A percentile compares a stretch with the other conserved stretches of the same genome.
These are phyloP conservation scores for Crotalaria pallida DNA, from an alignment of 306 rosid genomes.

Conservation along the genomic window DNA sequence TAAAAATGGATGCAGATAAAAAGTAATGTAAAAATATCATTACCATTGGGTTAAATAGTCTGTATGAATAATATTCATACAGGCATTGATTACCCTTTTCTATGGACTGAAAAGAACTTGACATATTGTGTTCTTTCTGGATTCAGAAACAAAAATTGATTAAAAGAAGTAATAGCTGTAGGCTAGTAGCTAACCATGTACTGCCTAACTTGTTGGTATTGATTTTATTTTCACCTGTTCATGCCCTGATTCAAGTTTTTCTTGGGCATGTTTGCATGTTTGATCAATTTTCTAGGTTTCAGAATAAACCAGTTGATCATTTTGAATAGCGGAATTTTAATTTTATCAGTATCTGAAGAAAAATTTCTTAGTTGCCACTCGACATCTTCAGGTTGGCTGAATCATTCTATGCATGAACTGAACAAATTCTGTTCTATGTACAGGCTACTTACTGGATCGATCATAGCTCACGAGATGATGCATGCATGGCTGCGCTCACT, in stretches of 20 bases:
- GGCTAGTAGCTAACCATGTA: neutral
- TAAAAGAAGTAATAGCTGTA: neutral
- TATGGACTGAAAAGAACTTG: neutral
- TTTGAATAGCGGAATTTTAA: no score
- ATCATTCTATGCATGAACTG: slow-evolving; percentile 37
- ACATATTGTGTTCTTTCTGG: neutral
- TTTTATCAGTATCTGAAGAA: neutral
- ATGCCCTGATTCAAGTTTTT: neutral
- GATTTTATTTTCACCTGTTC: neutral
- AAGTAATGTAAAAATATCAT: no score
- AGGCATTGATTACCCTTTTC: neutral
- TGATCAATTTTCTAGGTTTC: neutral
- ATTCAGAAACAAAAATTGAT: neutral
- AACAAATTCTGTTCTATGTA: slow-evolving; percentile 22
- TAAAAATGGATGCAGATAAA: no score
- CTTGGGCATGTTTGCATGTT: neutral
- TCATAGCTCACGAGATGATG: slow-evolving; percentile 82
- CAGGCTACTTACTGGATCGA: slow-evolving; percentile 71
- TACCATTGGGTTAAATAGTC: neutral
- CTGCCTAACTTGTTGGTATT: neutral
- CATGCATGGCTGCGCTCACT: slow-evolving; percentile 74
- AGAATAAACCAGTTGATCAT: neutral
- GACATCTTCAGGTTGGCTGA: neutral
- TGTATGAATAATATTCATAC: no score
- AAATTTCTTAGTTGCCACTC: neutral